Evolutionary conservation across 345 rosid species (phyloP), one percentile per base, ranked within the genome.

Genomic region (Salix brachista): DNA sequence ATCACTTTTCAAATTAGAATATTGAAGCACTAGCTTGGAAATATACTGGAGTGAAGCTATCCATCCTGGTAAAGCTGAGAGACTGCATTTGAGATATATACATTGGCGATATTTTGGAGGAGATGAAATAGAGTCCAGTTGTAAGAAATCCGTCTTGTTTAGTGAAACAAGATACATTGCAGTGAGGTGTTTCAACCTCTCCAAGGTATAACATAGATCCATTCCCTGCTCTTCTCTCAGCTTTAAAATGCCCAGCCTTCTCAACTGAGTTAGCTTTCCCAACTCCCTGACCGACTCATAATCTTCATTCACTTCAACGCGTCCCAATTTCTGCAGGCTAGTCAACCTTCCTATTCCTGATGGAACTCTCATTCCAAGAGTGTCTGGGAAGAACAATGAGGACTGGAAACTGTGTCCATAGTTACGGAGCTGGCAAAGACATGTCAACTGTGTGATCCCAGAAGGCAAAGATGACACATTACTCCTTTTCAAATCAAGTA

Each of bases 251-350:
- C 72, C 71, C 65, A 75, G n/a, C n/a, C 78, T 66, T 75, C 32
- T 67, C n/a, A 75, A 64, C 36, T 75, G 66, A 7, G 65, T 75
- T 67, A 75, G 36, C 65, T 50, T 52, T 67, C 78, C 72, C 71
- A 75, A 34, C 72, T 75, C 78, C 64, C 52, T 67, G 3, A 75
- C 42, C 4, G 23, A 12, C 7, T 67, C 39, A 12, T 25, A 2
- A 14, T 67, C 72, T 21, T 48, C 62, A 18, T 44, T 21, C 26
- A 67, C 71, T 66, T 75, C 71, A 36, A 75, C 25, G 19, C 66
- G 50, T n/a, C 78, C 78, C 34, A 67, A 36, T 23, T 66, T 75
- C 65, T 67, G 30, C 12, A 75, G 65, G 39, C 37, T 48, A 19
- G 65, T 67, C 28, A 75, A 34, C 16, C 72, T 67, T 48, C 78